phyloP scores from a whole-genome alignment of 2,329 filamentous ascomycete genomes.

The Diaporthe amygdali region DNA sequence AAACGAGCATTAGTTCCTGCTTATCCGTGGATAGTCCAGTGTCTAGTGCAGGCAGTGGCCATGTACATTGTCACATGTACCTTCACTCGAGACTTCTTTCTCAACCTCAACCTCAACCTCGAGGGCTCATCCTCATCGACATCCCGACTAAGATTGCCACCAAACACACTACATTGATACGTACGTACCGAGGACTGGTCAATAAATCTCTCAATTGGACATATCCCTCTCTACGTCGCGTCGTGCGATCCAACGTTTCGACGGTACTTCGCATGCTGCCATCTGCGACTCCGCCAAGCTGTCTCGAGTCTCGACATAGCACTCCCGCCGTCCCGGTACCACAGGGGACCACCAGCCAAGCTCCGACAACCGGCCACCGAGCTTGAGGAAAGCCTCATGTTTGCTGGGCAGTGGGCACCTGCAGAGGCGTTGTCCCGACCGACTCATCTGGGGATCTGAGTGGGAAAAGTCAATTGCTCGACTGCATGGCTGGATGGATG shows the following conservation, averaged over 20 bases:
- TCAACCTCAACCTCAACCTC: not conserved
- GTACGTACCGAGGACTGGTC: not conserved
- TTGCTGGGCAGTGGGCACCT: too few relatives aligned
- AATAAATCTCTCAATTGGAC: not conserved
- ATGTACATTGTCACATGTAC: not conserved
- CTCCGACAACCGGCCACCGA: not conserved
- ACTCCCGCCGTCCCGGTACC: constrained; percentile 7
- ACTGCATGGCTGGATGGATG: not conserved
- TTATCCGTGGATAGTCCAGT: too few relatives aligned
- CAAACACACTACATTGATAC: not conserved
- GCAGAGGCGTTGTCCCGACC: too few relatives aligned
- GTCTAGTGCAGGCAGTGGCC: too few relatives aligned
- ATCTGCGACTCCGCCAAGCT: constrained; percentile 10
- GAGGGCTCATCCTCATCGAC: not conserved
- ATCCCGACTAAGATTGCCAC: not conserved
- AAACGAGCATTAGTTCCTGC: not conserved
- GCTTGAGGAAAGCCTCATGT: constrained; percentile 3
- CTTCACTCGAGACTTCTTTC: too few relatives aligned
- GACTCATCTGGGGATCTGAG: too few relatives aligned
- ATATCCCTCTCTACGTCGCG: not conserved
- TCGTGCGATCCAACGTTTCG: not conserved
- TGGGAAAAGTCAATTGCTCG: not conserved
- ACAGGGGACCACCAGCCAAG: not conserved
- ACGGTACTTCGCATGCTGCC: not conserved
- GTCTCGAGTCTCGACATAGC: constrained; percentile 4